phyloP scores from a whole-genome alignment of 345 rosid species.

The Gossypium thurberi region DNA sequence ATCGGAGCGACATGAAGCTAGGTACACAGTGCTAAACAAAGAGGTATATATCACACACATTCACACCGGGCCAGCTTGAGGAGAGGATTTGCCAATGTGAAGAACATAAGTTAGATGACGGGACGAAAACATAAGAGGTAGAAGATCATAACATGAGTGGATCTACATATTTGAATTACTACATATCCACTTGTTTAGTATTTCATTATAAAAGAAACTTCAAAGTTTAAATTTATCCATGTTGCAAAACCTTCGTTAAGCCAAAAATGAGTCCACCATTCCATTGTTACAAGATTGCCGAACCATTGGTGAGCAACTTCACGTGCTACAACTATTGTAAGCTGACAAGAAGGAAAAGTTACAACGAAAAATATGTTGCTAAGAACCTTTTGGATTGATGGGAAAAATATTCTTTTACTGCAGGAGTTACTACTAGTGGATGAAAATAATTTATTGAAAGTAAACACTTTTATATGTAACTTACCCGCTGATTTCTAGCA shows the following conservation, averaged over 20 bases:
- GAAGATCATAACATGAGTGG: too few relatives aligned
- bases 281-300: slow-evolving; percentile 99
- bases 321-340: slow-evolving; percentile 92
- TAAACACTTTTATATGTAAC: background rate
- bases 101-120: too few relatives aligned
- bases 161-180: too few relatives aligned
- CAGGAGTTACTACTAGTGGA: background rate
- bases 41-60: too few relatives aligned
- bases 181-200: too few relatives aligned
- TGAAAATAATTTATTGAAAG: background rate
- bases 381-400: background rate
- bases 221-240: slow-evolving; percentile 51
- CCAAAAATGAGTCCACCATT: slow-evolving; percentile 99
- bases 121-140: rapidly evolving
- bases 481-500: slow-evolving; percentile 90
- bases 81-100: too few relatives aligned
- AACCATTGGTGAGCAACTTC: slow-evolving; percentile 99
- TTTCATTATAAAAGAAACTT: background rate
- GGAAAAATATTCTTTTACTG: background rate
- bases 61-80: too few relatives aligned
- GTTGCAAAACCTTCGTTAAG: slow-evolving; percentile 98
- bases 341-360: slow-evolving; percentile 34
- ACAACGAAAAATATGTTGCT: background rate
- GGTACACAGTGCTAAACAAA: too few relatives aligned
- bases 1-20: too few relatives aligned